Percentiles rank a stretch among this genome's conserved stretches.
Conservation (phyloP, 495 filamentous ascomycete genomes). For the Penicillium diatomitis region DNA sequence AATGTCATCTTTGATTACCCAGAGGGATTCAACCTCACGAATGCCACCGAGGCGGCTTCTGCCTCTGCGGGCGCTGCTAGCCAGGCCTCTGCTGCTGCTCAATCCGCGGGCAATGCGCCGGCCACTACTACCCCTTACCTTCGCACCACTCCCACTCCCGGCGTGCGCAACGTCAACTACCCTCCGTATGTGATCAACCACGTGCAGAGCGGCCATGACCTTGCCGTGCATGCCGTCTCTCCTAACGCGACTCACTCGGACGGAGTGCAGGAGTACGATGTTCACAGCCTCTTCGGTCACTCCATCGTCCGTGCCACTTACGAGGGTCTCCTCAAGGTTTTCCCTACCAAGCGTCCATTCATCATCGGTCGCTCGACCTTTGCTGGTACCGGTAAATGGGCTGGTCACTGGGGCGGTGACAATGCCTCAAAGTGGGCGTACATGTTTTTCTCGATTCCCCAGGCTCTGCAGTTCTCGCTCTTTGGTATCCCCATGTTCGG, state of each 20-base stretch:
- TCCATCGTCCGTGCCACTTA: constrained; percentile 76
- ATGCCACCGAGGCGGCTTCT: constrained; percentile 56
- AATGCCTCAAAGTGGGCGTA: constrained; percentile 60
- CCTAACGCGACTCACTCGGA: constrained; percentile 73
- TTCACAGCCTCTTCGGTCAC: constrained; percentile 70
- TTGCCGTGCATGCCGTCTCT: constrained; percentile 63
- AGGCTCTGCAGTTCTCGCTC: constrained; percentile 69
- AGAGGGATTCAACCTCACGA: constrained; percentile 63
- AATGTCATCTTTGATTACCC: constrained; percentile 56
- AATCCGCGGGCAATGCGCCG: constrained; percentile 20
- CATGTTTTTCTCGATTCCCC: constrained; percentile 73
- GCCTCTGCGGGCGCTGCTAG: constrained; percentile 45
- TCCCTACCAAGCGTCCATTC: constrained; percentile 64
- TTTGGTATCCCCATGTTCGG: constrained; percentile 89
- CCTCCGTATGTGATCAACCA: constrained; percentile 81
- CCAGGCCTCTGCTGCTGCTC: constrained; percentile 35
- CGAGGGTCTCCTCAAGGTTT: constrained; percentile 54
- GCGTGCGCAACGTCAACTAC: constrained; percentile 63
- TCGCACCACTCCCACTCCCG: constrained; percentile 56
- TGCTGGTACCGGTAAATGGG: constrained; percentile 68
- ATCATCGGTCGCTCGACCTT: constrained; percentile 82
- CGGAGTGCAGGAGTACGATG: constrained; percentile 67
- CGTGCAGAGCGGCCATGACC: constrained; percentile 54
- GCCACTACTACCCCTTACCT: constrained; percentile 42
- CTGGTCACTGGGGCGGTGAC: constrained; percentile 85